A percentile compares a stretch with the other conserved stretches of the same genome.
Conservation (phyloP, 768 basidiomycete species). For the Amanita phalloides region DNA sequence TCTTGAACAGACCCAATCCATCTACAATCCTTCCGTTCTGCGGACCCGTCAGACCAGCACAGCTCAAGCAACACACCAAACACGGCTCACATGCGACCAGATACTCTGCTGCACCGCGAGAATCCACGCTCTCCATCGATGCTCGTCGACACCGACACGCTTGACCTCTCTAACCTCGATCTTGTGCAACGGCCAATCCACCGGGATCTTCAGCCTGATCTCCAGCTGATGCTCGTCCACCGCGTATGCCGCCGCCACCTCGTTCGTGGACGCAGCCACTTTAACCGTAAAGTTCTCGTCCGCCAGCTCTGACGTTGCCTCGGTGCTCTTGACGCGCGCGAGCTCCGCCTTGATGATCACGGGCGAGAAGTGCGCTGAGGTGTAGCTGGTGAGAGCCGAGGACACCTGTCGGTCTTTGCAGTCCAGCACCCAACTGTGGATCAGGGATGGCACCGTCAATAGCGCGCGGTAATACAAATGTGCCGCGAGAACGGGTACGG, state of each 20-base stretch:
- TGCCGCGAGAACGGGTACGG: slow-evolving; percentile 62
- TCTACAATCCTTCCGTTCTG: slow-evolving; percentile 89
- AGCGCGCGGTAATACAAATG: slow-evolving; percentile 87
- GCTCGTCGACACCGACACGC: slow-evolving; percentile 81
- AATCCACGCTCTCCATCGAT: slow-evolving; percentile 89
- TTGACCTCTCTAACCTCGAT: slow-evolving; percentile 84
- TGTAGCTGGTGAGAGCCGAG: slow-evolving; percentile 66
- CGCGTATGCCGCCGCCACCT: slow-evolving; percentile 74
- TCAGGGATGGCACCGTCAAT: slow-evolving; percentile 71
- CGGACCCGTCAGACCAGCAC: neutral
- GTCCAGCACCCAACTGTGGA: slow-evolving; percentile 77
- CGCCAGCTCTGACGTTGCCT: slow-evolving; percentile 39
- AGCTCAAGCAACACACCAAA: neutral
- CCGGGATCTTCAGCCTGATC: slow-evolving; percentile 75
- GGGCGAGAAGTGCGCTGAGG: slow-evolving; percentile 80
- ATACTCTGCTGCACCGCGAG: slow-evolving; percentile 86
- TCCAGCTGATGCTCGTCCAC: slow-evolving; percentile 95
- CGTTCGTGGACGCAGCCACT: slow-evolving; percentile 59
- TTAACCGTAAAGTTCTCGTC: slow-evolving; percentile 79
- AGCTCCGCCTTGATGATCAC: slow-evolving; percentile 79
- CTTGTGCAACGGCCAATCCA: slow-evolving; percentile 81
- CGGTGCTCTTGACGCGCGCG: slow-evolving; percentile 53
- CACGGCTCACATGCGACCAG: slow-evolving; percentile 63
- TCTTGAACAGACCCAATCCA: slow-evolving; percentile 83
- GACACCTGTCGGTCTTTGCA: slow-evolving; percentile 86